Evolutionary conservation across 2,329 filamentous ascomycete species (phyloP), one percentile per base, ranked within the genome.

Genomic region (Penicillium psychrosexuale): DNA sequence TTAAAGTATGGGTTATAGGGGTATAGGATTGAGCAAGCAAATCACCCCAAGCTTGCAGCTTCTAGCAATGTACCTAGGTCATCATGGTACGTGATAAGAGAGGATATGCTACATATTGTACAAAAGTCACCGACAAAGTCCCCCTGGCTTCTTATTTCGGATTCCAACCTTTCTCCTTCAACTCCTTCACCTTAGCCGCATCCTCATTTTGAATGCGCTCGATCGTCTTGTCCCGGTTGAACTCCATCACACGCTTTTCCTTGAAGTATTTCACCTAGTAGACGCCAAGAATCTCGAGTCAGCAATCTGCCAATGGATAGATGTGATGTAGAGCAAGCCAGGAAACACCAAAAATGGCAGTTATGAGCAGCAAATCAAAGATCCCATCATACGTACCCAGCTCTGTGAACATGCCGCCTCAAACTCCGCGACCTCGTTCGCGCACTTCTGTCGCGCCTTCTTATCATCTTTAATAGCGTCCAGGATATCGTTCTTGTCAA

Each of bases 261-360:
- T 97, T 97, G 77, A 99, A 99, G 75, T 99, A 97, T 76, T 91
- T 91, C 58, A 97, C 89, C 90, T 94, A 65, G 19, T 13, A 34
- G 13, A 45, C 17, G 19, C 8, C 11, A 45, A 31, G 9, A 36
- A 30, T 22, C 3, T 30, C 9, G 15, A 33, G 38, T 50, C 15
- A 43, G 38, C 31, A 33, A 47, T n/a, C 7, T 8, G 24, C n/a
- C 7, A 22, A 22, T 15, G 19, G n/a, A 34, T n/a, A 22, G 8
- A 34, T n/a, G 12, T 45, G n/a, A 24, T 5, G 3, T 45, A 24
- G 1, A n/a, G 2, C 30, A 45, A 33, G 28, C 30, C 4, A 38
- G 4, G 22, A 31, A 51, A 49, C 31, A 24, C 22, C 24, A 11
- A 24, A 36, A 33, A 5, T 34, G 11, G 22, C 19, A 34, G 8